Evolutionary conservation across 2,329 filamentous ascomycete species (phyloP).

Genomic region (Scolecobasidium constrictum): DNA sequence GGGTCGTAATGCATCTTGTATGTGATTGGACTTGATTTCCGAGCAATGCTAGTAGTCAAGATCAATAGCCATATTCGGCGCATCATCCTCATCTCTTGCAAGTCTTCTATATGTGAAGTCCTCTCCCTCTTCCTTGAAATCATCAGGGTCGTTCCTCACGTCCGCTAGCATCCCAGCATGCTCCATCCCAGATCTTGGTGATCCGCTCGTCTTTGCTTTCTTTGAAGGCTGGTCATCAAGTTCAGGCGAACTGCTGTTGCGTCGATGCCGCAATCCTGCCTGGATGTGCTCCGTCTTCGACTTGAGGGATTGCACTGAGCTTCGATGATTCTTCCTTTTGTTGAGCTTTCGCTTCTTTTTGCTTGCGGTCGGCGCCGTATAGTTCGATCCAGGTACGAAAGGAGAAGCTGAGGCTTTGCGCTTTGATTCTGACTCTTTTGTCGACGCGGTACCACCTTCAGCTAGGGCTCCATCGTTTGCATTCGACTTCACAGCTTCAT

Average conservation of each 20-base stretch:
- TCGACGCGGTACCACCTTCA: not conserved
- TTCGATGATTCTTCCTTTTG: not conserved
- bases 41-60: not conserved
- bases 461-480: not conserved
- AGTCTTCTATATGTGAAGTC: not conserved
- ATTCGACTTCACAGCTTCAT: not conserved
- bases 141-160: not conserved
- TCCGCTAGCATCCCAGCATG: not conserved
- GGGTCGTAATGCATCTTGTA: too few relatives aligned
- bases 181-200: not conserved
- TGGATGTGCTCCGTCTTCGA: not conserved
- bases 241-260: not conserved
- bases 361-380: not conserved
- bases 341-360: not conserved
- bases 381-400: too few relatives aligned
- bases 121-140: not conserved
- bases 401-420: not conserved
- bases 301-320: not conserved
- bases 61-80: not conserved
- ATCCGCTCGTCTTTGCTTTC: not conserved
- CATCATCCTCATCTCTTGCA: not conserved
- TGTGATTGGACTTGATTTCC: too few relatives aligned
- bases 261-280: not conserved
- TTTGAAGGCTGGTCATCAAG: not conserved
- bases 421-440: not conserved